Evolutionary conservation across 345 rosid genomes (phyloP).

Genomic region (Pistacia atlantica): DNA sequence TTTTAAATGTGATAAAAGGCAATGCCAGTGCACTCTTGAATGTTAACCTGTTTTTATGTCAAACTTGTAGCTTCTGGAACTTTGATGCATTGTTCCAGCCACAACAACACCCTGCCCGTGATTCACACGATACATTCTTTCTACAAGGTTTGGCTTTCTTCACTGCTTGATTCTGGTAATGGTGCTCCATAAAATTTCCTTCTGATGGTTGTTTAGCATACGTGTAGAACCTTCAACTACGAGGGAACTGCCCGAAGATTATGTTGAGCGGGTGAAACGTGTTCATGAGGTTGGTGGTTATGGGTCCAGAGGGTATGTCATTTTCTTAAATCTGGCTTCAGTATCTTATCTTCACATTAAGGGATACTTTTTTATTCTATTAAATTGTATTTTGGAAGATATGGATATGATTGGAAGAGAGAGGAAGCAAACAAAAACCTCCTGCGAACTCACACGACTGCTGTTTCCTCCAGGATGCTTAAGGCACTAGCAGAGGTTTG

Average conservation of each 20-base stretch:
- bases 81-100: slow-evolving; percentile 97
- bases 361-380: slow-evolving; percentile 4
- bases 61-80: slow-evolving; percentile 86
- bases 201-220: slow-evolving; percentile 21
- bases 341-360: neutral
- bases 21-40: neutral
- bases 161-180: slow-evolving; percentile 13
- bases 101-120: slow-evolving; percentile 99
- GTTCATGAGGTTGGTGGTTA: slow-evolving; percentile 92
- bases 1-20: neutral
- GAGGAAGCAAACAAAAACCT: slow-evolving; percentile 96
- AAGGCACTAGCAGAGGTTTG: slow-evolving; percentile 82
- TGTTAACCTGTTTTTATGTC: slow-evolving; percentile 8
- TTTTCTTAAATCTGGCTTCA: slow-evolving; percentile 10
- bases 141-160: slow-evolving; percentile 52
- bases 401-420: slow-evolving; percentile 91
- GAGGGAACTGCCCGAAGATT: slow-evolving; percentile 77
- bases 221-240: slow-evolving; percentile 78
- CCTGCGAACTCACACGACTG: slow-evolving; percentile 93
- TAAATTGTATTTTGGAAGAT: slow-evolving; percentile 39
- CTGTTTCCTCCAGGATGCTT: slow-evolving; percentile 91
- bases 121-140: slow-evolving; percentile 96
- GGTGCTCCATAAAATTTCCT: slow-evolving; percentile 4
- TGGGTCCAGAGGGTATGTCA: slow-evolving; percentile 81
- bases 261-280: slow-evolving; percentile 73